A percentile compares a stretch with the other conserved stretches of the same genome.
phyloP scores from a whole-genome alignment of 805 yeast species.

The Lipomyces lipofer region DNA sequence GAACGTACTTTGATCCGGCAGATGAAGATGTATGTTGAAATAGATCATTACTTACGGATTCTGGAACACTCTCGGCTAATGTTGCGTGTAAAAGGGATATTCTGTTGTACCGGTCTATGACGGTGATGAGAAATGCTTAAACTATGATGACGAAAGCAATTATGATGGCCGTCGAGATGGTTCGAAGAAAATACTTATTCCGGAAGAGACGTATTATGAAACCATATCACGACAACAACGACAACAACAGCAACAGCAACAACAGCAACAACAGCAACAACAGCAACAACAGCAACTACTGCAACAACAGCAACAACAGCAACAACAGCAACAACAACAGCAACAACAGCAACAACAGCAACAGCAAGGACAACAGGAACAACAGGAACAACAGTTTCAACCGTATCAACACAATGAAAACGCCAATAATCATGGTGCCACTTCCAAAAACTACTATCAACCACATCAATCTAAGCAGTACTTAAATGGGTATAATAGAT shows the following conservation, averaged over 20 bases:
- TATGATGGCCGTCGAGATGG: neutral
- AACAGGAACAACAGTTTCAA: neutral
- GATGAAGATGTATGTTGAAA: constrained; percentile 17
- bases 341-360: neutral
- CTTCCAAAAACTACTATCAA: too few species aligned
- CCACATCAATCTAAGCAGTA: too few species aligned
- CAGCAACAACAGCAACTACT: neutral
- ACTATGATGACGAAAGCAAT: neutral
- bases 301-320: neutral
- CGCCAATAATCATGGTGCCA: too few species aligned
- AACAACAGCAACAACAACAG: neutral
- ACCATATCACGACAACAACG: constrained; percentile 19
- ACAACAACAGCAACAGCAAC: constrained; percentile 9
- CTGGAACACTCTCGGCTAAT: too few species aligned
- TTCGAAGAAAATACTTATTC: neutral
- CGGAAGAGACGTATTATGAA: constrained; percentile 22
- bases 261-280: neutral
- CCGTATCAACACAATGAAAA: too few species aligned
- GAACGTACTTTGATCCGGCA: constrained; percentile 5
- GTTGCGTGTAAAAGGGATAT: neutral
- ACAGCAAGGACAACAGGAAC: neutral
- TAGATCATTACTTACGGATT: too few species aligned
- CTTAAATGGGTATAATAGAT: too few species aligned
- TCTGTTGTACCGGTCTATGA: neutral
- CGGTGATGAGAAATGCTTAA: constrained; percentile 3